Evolutionary conservation across 768 basidiomycete genomes (phyloP).

Genomic region (Leucogyrophana mollusca): DNA sequence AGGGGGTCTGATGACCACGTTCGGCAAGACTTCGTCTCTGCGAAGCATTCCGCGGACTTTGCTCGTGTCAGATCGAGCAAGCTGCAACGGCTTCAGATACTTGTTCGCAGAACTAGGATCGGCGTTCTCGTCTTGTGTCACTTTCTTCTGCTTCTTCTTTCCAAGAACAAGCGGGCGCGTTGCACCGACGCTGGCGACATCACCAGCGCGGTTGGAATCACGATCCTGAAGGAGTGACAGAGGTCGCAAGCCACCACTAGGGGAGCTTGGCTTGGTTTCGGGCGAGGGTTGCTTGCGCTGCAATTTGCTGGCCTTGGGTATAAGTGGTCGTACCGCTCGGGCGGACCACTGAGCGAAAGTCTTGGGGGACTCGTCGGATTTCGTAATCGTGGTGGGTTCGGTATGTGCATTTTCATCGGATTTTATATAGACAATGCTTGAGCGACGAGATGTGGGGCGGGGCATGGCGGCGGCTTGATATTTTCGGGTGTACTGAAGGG

Average conservation of each 20-base stretch:
- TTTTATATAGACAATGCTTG: conserved; percentile 66
- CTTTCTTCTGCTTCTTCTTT: conserved; percentile 49
- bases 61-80: conserved; percentile 61
- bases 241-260: conserved; percentile 52
- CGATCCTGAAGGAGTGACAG: conserved; percentile 65
- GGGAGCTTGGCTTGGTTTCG: conserved; percentile 34
- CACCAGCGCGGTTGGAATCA: conserved; percentile 35
- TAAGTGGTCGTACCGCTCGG: conserved; percentile 50
- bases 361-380: conserved; percentile 20
- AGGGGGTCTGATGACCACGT: conserved; percentile 61
- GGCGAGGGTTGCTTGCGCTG: conserved; percentile 35
- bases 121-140: conserved; percentile 32
- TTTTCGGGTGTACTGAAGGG: conserved; percentile 12
- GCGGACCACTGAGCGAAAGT: conserved; percentile 47
- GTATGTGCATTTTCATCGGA: conserved; percentile 38
- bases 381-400: conserved; percentile 1
- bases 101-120: conserved; percentile 36
- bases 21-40: conserved; percentile 55
- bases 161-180: conserved; percentile 58
- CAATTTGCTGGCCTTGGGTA: conserved; percentile 50
- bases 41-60: conserved; percentile 58
- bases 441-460: conserved; percentile 38
- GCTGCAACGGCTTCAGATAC: conserved; percentile 57
- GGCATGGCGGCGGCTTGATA: conserved; percentile 18
- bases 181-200: conserved; percentile 7